Conservation (phyloP, 495 filamentous ascomycete genomes). For the Viridothelium virens region DNA sequence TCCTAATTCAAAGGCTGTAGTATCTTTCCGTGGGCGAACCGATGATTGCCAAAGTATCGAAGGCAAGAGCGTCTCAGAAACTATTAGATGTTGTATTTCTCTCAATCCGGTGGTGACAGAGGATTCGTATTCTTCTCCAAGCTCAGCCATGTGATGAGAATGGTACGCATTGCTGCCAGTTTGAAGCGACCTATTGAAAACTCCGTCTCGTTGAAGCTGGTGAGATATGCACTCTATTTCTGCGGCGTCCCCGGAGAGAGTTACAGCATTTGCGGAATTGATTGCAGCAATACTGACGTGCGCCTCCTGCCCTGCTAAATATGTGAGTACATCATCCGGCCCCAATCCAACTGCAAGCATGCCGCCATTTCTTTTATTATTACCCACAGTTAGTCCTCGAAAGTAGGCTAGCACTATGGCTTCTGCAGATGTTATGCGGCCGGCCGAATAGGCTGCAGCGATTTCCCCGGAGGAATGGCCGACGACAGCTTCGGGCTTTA, state of each 20-base stretch:
- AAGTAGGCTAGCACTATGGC: slow-evolving; percentile 40
- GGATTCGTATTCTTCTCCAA: slow-evolving; percentile 9
- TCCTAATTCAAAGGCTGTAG: not conserved
- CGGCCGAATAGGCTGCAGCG: slow-evolving; percentile 53
- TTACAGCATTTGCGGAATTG: slow-evolving; percentile 33
- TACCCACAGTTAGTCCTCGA: slow-evolving; percentile 25
- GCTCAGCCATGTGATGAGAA: slow-evolving; percentile 51
- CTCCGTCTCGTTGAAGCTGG: slow-evolving; percentile 1
- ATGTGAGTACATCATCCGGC: not conserved
- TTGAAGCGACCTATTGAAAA: slow-evolving; percentile 8
- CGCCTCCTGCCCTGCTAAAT: not conserved
- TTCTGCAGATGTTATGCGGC: slow-evolving; percentile 39
- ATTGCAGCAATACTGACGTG: slow-evolving; percentile 25
- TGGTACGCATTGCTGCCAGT: slow-evolving; percentile 34
- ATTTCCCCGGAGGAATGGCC: slow-evolving; percentile 62
- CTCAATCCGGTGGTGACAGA: not conserved
- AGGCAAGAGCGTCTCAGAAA: not conserved
- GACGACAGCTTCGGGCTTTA: slow-evolving; percentile 37
- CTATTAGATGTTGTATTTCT: not conserved
- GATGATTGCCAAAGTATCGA: not conserved
- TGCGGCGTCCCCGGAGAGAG: slow-evolving; percentile 29
- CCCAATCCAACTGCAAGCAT: slow-evolving; percentile 27
- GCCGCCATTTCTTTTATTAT: slow-evolving; percentile 11
- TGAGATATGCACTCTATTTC: slow-evolving; percentile 14
- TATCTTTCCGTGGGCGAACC: not conserved